A percentile compares a stretch with the other conserved stretches of the same genome.
These are phyloP conservation scores for Kokia cookei DNA, from an alignment of 441 rosid species.

Conservation along the genomic window DNA sequence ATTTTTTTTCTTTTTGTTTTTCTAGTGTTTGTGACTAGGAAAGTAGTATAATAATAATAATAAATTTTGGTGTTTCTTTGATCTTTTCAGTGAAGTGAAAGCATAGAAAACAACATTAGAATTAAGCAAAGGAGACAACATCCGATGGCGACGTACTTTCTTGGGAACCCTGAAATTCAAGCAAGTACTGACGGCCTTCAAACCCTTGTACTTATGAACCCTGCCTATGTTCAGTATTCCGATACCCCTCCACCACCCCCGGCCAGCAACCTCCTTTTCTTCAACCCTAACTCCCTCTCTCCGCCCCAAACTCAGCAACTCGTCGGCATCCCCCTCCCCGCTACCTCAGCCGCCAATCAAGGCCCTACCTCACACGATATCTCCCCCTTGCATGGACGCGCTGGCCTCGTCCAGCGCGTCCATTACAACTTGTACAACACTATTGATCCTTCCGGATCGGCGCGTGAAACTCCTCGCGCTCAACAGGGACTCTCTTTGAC, in stretches of 20 bases:
- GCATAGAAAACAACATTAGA: constrained; percentile 1
- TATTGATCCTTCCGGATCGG: constrained; percentile 32
- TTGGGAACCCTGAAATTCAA: constrained; percentile 73
- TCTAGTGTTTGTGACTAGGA: no score
- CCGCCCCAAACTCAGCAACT: constrained; percentile 57
- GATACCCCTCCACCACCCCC: constrained; percentile 25
- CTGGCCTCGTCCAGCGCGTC: constrained; percentile 7
- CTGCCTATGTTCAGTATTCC: constrained; percentile 76
- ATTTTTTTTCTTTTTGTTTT: neutral
- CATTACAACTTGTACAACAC: constrained; percentile 70
- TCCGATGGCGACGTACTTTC: constrained; percentile 78
- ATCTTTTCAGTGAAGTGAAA: constrained; percentile 27
- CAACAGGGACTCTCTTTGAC: constrained; percentile 33
- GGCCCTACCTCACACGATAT: constrained; percentile 33
- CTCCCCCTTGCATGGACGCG: constrained; percentile 63
- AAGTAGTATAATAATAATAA: no score
- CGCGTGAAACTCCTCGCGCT: constrained; percentile 74
- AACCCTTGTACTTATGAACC: constrained; percentile 94
- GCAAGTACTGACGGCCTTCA: constrained; percentile 61
- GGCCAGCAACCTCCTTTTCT: constrained; percentile 49
- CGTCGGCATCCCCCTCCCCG: constrained; percentile 74
- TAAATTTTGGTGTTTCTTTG: neutral
- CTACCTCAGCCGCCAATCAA: constrained; percentile 23
- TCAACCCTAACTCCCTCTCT: constrained; percentile 32
- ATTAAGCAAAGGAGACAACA: neutral